Evolutionary conservation across 768 basidiomycete genomes (phyloP).

Genomic region (Kwoniella dendrophila): DNA sequence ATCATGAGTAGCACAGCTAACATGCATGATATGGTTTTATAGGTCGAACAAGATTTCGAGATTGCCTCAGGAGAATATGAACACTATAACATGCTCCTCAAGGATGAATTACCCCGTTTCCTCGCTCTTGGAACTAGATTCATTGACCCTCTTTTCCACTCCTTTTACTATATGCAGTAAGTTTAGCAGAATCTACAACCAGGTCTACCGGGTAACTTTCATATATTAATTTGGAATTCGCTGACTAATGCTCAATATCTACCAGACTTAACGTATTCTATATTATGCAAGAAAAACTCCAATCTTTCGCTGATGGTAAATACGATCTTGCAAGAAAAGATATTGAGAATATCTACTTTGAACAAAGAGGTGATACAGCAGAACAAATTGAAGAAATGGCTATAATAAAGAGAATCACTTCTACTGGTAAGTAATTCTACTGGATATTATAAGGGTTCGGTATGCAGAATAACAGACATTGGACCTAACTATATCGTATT

Average conservation of each 20-base stretch:
- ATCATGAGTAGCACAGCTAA: neutral
- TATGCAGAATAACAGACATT: too few species aligned
- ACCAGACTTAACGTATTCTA: slow-evolving; percentile 88
- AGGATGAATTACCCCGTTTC: slow-evolving; percentile 91
- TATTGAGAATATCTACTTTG: slow-evolving; percentile 75
- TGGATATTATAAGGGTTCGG: neutral
- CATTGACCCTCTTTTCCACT: slow-evolving; percentile 96
- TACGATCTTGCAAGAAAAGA: slow-evolving; percentile 71
- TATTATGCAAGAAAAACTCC: slow-evolving; percentile 89
- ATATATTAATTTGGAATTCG: neutral
- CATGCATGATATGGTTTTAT: neutral
- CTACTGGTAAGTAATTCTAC: slow-evolving; percentile 68
- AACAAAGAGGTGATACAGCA: slow-evolving; percentile 79
- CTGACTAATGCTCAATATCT: slow-evolving; percentile 5
- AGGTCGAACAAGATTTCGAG: slow-evolving; percentile 97
- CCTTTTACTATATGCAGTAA: slow-evolving; percentile 99
- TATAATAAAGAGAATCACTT: slow-evolving; percentile 80
- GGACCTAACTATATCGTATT: neutral
- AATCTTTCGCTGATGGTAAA: slow-evolving; percentile 74
- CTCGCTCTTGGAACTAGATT: slow-evolving; percentile 82
- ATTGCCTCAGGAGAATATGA: slow-evolving; percentile 89
- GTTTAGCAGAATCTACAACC: slow-evolving; percentile 53
- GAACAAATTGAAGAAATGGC: slow-evolving; percentile 74
- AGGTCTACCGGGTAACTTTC: neutral
- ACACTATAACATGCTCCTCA: slow-evolving; percentile 83